Base-by-base conservation (phyloP, 2,329 filamentous ascomycete species). In the Emergomyces pasteurianus region DNA sequence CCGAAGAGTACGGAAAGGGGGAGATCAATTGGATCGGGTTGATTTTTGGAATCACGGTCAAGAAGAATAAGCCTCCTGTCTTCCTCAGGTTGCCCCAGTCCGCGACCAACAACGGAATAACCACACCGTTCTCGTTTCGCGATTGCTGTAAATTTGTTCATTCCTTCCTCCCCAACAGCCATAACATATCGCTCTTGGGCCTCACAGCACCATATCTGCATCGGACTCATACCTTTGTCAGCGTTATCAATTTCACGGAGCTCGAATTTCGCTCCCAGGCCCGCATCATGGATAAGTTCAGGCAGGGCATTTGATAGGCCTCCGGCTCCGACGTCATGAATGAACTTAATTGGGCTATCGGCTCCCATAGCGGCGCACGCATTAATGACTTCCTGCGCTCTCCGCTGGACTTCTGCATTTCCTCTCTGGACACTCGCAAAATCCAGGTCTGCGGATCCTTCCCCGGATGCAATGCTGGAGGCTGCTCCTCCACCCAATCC, bases 131-230 rank as follows among this genome's bases (percentile, higher is more conserved):
- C 94, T 71, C 94, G 84, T 64, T 87, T 83, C 73, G 78, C 80
- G 67, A 99, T 80, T 75, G 86, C 77, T 65, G 80, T 82, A 74
- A 88, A 88, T 26, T 79, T 78, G 68, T 92, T 91, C 69, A 97
- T 83, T 59, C 86, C 82, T 23, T 94, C 87, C 58, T 85, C 83
- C 63, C 92, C 90, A 64, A 99, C 85, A 9, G 95, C 86, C 68
- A 99, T 79, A 8, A 99, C 94, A 69, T 99, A 99, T 72, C 94
- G 83, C 75, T 99, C 94, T 72, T 99, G 94, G 0, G 94, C 90
- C 73, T 97, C 92, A 68, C 92, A 95, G 74, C 94, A 96, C 92
- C 92, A 97, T 54, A 99, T 96, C 72, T 97, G 90, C 61, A 99
- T 83, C 23, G 94, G 94, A 69, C 90, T 96, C 88, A 99, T 92